A percentile compares a stretch with the other conserved stretches of the same genome.
Conservation (phyloP, 2,329 filamentous ascomycete species). For the Fusarium pininemorale region DNA sequence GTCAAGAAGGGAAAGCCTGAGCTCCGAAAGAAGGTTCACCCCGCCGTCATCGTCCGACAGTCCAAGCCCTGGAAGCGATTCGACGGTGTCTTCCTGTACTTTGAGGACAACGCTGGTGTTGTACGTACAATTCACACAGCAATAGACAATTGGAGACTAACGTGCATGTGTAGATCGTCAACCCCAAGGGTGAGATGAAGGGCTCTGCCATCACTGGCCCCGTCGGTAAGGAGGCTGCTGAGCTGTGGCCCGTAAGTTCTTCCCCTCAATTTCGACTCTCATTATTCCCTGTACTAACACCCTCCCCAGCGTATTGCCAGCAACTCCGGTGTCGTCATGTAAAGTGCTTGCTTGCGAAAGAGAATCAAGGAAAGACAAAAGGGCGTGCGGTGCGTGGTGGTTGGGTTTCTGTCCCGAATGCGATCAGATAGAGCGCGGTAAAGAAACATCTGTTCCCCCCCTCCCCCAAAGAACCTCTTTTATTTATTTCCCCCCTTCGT, state of each 20-base stretch:
- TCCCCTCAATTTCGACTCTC: background rate
- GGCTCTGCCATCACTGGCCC: slow-evolving; percentile 98
- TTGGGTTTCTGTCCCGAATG: slow-evolving; percentile 46
- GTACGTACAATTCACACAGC: slow-evolving; percentile 64
- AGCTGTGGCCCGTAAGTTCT: slow-evolving; percentile 92
- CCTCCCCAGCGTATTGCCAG: slow-evolving; percentile 87
- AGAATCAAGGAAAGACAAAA: slow-evolving; percentile 43
- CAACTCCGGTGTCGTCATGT: slow-evolving; percentile 99
- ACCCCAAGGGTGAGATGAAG: slow-evolving; percentile 99
- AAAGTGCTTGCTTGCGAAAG: slow-evolving; percentile 59
- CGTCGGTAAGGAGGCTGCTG: slow-evolving; percentile 99
- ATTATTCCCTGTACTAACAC: slow-evolving; percentile 43
- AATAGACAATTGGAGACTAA: slow-evolving; percentile 46
- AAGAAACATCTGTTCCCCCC: slow-evolving; percentile 34
- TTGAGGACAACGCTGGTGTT: slow-evolving; percentile 99
- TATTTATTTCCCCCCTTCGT: background rate
- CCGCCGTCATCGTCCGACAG: slow-evolving; percentile 97
- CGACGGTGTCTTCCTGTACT: slow-evolving; percentile 99
- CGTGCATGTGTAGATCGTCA: slow-evolving; percentile 80
- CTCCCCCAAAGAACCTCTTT: slow-evolving; percentile 30
- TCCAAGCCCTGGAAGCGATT: slow-evolving; percentile 99
- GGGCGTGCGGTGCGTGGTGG: slow-evolving; percentile 34
- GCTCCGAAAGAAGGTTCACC: slow-evolving; percentile 99
- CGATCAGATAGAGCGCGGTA: slow-evolving; percentile 47
- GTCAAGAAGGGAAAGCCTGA: slow-evolving; percentile 99